Conservation (phyloP, 805 yeast species). For the Saturnispora kantuleensis region DNA sequence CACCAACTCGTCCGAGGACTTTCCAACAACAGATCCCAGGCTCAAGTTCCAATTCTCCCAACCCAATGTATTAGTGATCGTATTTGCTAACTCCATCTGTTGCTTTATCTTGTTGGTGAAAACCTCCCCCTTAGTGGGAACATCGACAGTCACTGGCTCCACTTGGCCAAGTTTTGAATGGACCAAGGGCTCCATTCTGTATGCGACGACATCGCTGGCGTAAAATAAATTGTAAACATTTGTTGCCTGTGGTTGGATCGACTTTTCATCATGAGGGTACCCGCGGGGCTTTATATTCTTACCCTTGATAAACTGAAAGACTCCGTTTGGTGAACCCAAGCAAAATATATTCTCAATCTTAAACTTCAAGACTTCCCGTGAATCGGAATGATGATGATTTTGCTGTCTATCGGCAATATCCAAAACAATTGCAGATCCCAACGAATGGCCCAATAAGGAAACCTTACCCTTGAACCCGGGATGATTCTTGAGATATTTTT, state of each 20-base stretch:
- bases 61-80: slow-evolving; percentile 12
- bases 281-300: slow-evolving; percentile 42
- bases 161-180: slow-evolving; percentile 36
- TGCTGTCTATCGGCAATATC: slow-evolving; percentile 56
- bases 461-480: slow-evolving; percentile 74
- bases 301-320: slow-evolving; percentile 65
- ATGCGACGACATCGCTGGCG: slow-evolving; percentile 86
- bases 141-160: slow-evolving; percentile 51
- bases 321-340: slow-evolving; percentile 86
- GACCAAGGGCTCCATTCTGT: slow-evolving; percentile 80
- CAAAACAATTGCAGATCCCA: slow-evolving; percentile 78
- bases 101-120: slow-evolving; percentile 4
- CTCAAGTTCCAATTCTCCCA: slow-evolving; percentile 4
- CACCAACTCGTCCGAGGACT: slow-evolving; percentile 5
- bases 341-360: slow-evolving; percentile 67
- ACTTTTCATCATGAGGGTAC: slow-evolving; percentile 9
- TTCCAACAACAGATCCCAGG: slow-evolving; percentile 2
- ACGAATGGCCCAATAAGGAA: slow-evolving; percentile 81
- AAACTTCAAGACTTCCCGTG: slow-evolving; percentile 43
- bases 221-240: slow-evolving; percentile 79
- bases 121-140: slow-evolving; percentile 25
- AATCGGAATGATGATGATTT: slow-evolving; percentile 21
- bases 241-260: slow-evolving; percentile 44
- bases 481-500: slow-evolving; percentile 47
- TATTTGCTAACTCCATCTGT: slow-evolving; percentile 20